These are phyloP conservation scores for Cyberlindnera petersonii DNA, from an alignment of 805 yeast genomes.

Conservation along the genomic window DNA sequence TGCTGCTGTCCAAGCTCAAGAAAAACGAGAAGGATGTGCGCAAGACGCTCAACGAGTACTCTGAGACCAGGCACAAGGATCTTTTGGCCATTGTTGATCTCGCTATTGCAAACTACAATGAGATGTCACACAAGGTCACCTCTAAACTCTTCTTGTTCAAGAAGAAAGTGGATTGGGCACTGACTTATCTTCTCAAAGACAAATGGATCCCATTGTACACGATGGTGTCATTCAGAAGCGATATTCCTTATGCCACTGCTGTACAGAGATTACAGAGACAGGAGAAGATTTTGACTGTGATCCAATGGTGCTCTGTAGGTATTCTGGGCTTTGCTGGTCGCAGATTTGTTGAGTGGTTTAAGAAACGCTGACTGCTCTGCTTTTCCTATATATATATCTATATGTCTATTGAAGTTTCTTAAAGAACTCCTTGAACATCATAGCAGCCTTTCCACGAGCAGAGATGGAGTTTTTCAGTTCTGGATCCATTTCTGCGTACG, in stretches of 20 bases:
- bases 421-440: constrained; percentile 57
- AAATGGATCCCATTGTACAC: constrained; percentile 84
- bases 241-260: constrained; percentile 72
- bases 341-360: constrained; percentile 5
- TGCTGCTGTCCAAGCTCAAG: constrained; percentile 43
- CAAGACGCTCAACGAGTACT: constrained; percentile 14
- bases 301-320: constrained; percentile 13
- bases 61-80: constrained; percentile 50
- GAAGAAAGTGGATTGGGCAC: constrained; percentile 61
- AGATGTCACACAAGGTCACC: constrained; percentile 81
- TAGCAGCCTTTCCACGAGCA: constrained; percentile 76
- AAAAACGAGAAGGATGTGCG: constrained; percentile 7
- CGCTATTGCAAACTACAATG: constrained; percentile 77
- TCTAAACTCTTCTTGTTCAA: constrained; percentile 56
- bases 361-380: background rate
- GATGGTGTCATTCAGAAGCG: constrained; percentile 87
- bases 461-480: constrained; percentile 71
- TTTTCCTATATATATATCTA: background rate
- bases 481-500: constrained; percentile 88
- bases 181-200: constrained; percentile 57
- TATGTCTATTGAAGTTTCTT: background rate
- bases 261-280: constrained; percentile 53
- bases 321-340: constrained; percentile 5
- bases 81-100: constrained; percentile 70
- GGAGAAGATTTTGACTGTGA: constrained; percentile 38